Evolutionary conservation across 2,329 filamentous ascomycete genomes (phyloP).

Genomic region (Thermoascus crustaceus): DNA sequence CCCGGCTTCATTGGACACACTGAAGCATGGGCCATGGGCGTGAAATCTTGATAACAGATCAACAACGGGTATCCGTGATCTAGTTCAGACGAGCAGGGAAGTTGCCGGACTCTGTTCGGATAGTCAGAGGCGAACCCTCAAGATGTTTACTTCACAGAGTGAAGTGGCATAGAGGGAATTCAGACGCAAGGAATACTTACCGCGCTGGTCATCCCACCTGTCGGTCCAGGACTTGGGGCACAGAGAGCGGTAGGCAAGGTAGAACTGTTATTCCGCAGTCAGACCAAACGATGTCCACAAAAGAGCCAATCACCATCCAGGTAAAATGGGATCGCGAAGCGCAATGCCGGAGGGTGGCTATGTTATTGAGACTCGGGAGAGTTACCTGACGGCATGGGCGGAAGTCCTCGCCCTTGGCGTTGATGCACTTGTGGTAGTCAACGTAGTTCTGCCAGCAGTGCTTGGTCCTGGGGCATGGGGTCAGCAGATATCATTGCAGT

Average conservation of each 20-base stretch:
- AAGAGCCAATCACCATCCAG: not conserved
- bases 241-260: slow-evolving; percentile 89
- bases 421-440: slow-evolving; percentile 99
- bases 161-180: not conserved
- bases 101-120: slow-evolving; percentile 45
- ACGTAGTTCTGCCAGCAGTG: slow-evolving; percentile 99
- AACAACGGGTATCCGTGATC: slow-evolving; percentile 26
- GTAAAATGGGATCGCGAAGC: not conserved
- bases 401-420: slow-evolving; percentile 97
- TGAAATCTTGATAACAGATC: slow-evolving; percentile 21
- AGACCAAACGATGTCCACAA: not conserved
- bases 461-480: slow-evolving; percentile 58
- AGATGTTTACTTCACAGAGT: no score
- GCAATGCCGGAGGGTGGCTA: not conserved
- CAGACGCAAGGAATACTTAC: slow-evolving; percentile 46
- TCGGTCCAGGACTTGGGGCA: slow-evolving; percentile 92
- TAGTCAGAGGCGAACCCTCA: slow-evolving; percentile 7
- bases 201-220: slow-evolving; percentile 96
- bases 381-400: slow-evolving; percentile 89
- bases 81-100: slow-evolving; percentile 46
- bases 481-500: slow-evolving; percentile 1
- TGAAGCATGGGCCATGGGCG: slow-evolving; percentile 30
- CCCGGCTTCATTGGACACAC: slow-evolving; percentile 29
- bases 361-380: not conserved
- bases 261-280: slow-evolving; percentile 48